phyloP scores from a whole-genome alignment of 2,329 filamentous ascomycete genomes.

The Phyllosticta citrichinensis region DNA sequence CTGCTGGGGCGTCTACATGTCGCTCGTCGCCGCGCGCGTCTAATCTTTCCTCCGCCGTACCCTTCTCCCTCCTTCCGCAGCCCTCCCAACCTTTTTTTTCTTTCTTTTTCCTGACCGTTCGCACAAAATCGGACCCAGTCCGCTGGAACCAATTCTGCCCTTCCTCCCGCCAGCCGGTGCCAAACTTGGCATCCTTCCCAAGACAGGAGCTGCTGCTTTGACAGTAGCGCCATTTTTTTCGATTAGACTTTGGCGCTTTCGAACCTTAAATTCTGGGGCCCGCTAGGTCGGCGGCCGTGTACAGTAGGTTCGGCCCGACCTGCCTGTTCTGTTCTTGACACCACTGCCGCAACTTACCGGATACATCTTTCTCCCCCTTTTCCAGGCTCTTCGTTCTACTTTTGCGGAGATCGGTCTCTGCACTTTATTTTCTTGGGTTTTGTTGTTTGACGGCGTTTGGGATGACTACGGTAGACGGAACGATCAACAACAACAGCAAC shows the following conservation, averaged over 20 bases:
- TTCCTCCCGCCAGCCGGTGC: neutral
- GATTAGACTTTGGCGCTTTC: neutral
- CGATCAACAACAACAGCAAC: too few species aligned
- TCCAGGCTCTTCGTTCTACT: neutral
- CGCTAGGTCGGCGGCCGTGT: neutral
- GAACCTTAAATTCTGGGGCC: neutral
- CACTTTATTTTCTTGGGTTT: too few species aligned
- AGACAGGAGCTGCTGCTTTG: neutral
- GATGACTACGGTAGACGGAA: too few species aligned
- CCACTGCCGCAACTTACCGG: neutral
- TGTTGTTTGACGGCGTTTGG: too few species aligned
- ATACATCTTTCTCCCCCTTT: too few species aligned
- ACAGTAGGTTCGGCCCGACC: neutral
- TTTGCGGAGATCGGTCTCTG: neutral
- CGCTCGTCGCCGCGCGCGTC: conserved; percentile 41
- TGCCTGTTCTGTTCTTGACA: neutral
- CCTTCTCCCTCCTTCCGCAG: neutral
- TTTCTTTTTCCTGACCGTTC: too few species aligned
- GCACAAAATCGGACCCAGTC: neutral
- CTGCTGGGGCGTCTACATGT: conserved; percentile 66
- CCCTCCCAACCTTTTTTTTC: neutral
- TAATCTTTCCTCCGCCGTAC: neutral
- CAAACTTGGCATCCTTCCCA: neutral
- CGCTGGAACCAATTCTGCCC: neutral
- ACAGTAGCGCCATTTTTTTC: neutral